Evolutionary conservation across 352 stramenopile species (phyloP).

Genomic region (Elongisporangium prolatum): DNA sequence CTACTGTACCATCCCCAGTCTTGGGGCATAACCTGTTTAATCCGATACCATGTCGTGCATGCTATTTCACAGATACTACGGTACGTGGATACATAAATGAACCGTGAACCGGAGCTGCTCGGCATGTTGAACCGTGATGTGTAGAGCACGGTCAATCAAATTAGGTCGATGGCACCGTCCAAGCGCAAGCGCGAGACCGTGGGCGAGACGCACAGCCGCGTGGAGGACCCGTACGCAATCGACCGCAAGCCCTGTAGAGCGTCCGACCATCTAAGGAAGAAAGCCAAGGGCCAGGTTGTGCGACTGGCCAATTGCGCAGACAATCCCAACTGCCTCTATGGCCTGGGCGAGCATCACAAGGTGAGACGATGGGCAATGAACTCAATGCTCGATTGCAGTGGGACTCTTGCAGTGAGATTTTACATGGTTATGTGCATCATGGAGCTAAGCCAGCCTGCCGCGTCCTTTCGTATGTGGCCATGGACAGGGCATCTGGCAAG

Average conservation of each 20-base stretch:
- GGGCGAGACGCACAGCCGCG: conserved; percentile 16
- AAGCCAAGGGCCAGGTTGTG: conserved; percentile 23
- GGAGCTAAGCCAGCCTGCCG: background rate
- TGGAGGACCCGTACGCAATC: conserved; percentile 58
- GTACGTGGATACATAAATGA: background rate
- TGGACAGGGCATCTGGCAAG: conserved; percentile 63
- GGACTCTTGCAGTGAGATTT: background rate
- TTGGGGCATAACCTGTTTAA: background rate
- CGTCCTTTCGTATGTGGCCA: background rate
- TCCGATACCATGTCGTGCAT: background rate
- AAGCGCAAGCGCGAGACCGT: conserved; percentile 60
- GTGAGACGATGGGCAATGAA: conserved; percentile 10
- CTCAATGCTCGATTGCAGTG: background rate
- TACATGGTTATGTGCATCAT: background rate
- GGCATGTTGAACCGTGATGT: background rate
- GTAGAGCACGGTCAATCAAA: background rate
- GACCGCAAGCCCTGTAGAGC: conserved; percentile 36
- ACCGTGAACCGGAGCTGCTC: background rate
- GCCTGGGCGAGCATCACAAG: conserved; percentile 70
- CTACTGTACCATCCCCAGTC: background rate
- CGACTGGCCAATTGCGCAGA: conserved; percentile 57
- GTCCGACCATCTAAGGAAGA: conserved; percentile 57
- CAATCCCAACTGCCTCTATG: conserved; percentile 87
- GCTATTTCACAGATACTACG: background rate
- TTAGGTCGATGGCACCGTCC: conserved; percentile 7